Evolutionary conservation across 2,329 filamentous ascomycete genomes (phyloP).

Genomic region (Colletotrichum higginsianum): DNA sequence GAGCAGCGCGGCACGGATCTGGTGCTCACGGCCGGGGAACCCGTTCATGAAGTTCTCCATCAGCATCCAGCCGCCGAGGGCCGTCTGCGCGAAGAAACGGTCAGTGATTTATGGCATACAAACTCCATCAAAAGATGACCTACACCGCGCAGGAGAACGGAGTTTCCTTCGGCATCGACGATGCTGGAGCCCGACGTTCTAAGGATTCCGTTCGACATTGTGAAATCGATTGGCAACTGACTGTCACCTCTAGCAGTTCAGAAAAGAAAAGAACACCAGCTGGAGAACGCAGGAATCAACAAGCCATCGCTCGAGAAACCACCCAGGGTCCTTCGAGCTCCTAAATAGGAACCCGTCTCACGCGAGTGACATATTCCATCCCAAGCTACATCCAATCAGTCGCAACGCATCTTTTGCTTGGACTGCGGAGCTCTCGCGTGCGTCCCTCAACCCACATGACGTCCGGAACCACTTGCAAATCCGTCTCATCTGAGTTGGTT

Average conservation of each 20-base stretch:
- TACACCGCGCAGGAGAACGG: slow-evolving; percentile 59
- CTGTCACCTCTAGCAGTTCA: no score
- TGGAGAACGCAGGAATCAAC: neutral
- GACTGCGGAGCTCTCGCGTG: slow-evolving; percentile 6
- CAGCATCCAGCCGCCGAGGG: slow-evolving; percentile 52
- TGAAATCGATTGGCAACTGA: neutral
- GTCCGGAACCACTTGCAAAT: slow-evolving; percentile 4
- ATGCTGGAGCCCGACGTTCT: slow-evolving; percentile 48
- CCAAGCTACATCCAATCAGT: neutral
- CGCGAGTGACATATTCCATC: neutral
- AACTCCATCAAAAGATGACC: neutral
- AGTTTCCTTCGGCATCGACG: slow-evolving; percentile 60
- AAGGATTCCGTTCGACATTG: slow-evolving; percentile 32
- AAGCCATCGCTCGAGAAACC: neutral
- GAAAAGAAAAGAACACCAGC: neutral
- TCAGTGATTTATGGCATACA: neutral
- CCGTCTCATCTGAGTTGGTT: neutral
- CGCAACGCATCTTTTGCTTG: neutral
- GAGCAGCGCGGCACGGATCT: slow-evolving; percentile 68
- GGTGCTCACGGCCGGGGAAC: slow-evolving; percentile 71
- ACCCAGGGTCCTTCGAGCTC: neutral
- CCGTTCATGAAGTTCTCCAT: slow-evolving; percentile 77
- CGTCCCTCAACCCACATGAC: slow-evolving; percentile 27
- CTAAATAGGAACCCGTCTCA: slow-evolving; percentile 26
- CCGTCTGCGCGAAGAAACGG: slow-evolving; percentile 42